Evolutionary conservation across 23 red algal genomes (phyloP).

Genomic region (Chondrus crispus): DNA sequence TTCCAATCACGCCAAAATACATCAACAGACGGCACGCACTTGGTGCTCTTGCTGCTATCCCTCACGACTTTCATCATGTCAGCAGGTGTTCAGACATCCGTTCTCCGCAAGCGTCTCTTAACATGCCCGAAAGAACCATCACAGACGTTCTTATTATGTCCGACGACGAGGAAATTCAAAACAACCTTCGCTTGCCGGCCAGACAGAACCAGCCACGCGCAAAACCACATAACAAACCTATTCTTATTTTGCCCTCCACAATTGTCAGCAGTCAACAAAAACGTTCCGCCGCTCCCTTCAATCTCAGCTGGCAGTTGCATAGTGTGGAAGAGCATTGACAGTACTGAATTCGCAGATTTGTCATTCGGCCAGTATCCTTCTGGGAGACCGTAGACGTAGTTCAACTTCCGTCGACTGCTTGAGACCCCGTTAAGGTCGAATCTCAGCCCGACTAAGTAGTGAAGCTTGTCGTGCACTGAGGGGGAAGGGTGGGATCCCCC

Average conservation of each 20-base stretch:
- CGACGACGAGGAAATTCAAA: neutral
- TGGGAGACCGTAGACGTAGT: neutral
- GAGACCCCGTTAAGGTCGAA: slow-evolving; percentile 28
- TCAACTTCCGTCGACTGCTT: neutral
- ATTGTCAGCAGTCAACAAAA: neutral
- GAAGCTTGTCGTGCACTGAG: no score
- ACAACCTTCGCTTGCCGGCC: neutral
- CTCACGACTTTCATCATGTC: slow-evolving; percentile 21
- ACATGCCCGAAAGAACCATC: slow-evolving; percentile 21
- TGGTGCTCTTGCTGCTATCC: neutral
- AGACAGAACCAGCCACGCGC: neutral
- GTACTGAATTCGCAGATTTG: slow-evolving; percentile 19
- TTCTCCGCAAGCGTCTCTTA: neutral
- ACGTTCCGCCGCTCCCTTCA: neutral
- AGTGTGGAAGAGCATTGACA: slow-evolving; percentile 25
- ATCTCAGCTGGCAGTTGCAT: neutral
- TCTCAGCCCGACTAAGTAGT: slow-evolving; percentile 26
- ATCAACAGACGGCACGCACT: neutral
- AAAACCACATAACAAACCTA: neutral
- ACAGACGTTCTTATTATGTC: neutral
- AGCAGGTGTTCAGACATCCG: neutral
- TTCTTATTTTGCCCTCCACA: slow-evolving; percentile 15
- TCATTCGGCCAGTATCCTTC: slow-evolving; percentile 57
- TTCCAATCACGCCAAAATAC: neutral
- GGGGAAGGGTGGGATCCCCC: no score